Percentiles rank a stretch among this genome's conserved stretches.
phyloP scores from a whole-genome alignment of 2,329 filamentous ascomycete species.

The Chrysosporium queenslandicum region DNA sequence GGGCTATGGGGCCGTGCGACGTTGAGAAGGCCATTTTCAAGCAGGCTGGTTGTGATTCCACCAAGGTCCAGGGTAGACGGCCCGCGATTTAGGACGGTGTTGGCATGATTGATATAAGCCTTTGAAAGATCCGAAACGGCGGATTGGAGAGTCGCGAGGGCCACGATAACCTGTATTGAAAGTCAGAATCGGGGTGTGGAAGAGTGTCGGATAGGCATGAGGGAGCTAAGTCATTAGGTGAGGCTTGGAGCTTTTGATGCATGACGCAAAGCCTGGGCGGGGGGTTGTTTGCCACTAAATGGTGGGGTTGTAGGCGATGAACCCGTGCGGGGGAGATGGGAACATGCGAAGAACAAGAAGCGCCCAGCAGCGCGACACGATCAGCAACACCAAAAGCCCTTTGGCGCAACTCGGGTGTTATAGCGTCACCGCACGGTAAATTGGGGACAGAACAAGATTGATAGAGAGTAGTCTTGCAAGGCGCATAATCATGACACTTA shows the following conservation, averaged over 20 bases:
- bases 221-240: not conserved
- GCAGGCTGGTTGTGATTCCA: conserved; percentile 37
- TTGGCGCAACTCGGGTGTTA: not conserved
- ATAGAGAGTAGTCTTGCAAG: not conserved
- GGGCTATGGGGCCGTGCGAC: conserved; percentile 18
- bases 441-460: not conserved
- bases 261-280: not conserved
- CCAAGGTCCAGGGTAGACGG: conserved; percentile 45
- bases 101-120: conserved; percentile 81
- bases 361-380: too few relatives aligned
- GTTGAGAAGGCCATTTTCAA: conserved; percentile 37
- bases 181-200: conserved; percentile 21
- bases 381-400: not conserved
- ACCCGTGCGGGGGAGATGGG: too few relatives aligned
- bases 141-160: conserved; percentile 67
- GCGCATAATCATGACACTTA: conserved; percentile 43
- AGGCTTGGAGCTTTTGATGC: not conserved
- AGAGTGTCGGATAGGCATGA: not conserved
- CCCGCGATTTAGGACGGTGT: conserved; percentile 63
- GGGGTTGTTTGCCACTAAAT: not conserved
- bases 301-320: not conserved
- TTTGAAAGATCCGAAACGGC: conserved; percentile 69
- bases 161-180: conserved; percentile 55
- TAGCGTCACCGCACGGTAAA: not conserved
- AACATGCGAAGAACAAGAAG: not conserved